Evolutionary conservation across 2,329 filamentous ascomycete species (phyloP).

Genomic region (Neofusicoccum cordaticola): DNA sequence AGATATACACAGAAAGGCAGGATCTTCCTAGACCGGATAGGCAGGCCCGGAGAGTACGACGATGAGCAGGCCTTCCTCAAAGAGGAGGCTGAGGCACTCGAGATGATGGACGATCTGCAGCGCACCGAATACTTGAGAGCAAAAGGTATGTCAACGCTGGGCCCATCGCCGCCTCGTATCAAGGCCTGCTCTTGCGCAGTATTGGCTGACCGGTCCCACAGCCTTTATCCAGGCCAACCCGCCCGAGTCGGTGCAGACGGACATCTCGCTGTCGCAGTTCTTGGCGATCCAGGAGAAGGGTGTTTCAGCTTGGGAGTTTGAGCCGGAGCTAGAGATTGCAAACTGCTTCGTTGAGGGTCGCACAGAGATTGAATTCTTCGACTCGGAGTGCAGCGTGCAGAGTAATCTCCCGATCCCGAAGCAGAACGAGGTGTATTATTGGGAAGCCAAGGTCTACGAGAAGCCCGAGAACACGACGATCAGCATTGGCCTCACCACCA

Average conservation of each 20-base stretch:
- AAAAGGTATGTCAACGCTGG: constrained; percentile 65
- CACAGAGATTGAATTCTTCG: constrained; percentile 98
- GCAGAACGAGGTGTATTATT: constrained; percentile 99
- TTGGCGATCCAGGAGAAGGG: constrained; percentile 98
- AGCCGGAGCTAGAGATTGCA: constrained; percentile 96
- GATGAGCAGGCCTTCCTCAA: constrained; percentile 92
- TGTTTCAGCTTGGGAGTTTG: constrained; percentile 99
- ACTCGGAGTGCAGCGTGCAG: constrained; percentile 95
- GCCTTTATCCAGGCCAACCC: constrained; percentile 93
- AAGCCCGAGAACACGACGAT: constrained; percentile 86
- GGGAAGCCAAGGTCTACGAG: constrained; percentile 98
- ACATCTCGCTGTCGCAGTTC: constrained; percentile 96
- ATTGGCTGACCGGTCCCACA: constrained; percentile 39
- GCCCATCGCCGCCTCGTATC: neutral
- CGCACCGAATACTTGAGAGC: constrained; percentile 88
- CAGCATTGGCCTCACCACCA: constrained; percentile 91
- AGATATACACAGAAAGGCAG: constrained; percentile 82
- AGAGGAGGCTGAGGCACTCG: constrained; percentile 92
- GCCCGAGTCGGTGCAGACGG: constrained; percentile 90
- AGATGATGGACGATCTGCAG: constrained; percentile 91
- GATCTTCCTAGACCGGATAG: constrained; percentile 90
- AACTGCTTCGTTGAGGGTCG: constrained; percentile 97
- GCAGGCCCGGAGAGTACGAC: constrained; percentile 91
- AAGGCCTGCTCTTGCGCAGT: neutral
- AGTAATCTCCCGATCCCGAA: constrained; percentile 96